Percentiles rank a stretch among this genome's conserved stretches.
Conservation (phyloP, 108 stramenopile genomes). For the Schizochytrium sp. region DNA sequence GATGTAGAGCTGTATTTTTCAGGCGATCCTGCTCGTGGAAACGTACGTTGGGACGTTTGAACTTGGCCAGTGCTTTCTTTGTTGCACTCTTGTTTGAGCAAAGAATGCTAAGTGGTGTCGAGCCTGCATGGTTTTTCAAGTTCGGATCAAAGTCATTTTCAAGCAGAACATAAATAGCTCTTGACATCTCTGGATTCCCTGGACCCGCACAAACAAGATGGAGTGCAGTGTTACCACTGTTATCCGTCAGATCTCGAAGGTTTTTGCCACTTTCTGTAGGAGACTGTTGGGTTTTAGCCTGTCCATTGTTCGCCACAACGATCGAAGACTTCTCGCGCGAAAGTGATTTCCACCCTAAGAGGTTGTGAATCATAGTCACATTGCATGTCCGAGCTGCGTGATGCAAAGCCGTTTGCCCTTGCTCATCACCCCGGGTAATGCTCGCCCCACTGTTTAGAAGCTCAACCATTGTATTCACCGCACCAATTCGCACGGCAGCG, state of each 20-base stretch:
- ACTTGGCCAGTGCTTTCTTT: neutral
- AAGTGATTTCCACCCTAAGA: neutral
- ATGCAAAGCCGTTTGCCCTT: constrained; percentile 38
- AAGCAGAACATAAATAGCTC: constrained; percentile 38
- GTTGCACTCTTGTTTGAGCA: neutral
- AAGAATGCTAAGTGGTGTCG: constrained; percentile 40
- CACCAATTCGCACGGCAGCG: constrained; percentile 32
- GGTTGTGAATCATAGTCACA: constrained; percentile 32
- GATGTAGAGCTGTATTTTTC: constrained; percentile 33
- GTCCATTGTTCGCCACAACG: neutral
- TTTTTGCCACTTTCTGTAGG: neutral
- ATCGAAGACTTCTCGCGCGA: too few relatives aligned
- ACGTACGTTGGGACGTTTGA: neutral
- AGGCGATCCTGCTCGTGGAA: constrained; percentile 25
- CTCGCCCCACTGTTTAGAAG: neutral
- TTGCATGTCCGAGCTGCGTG: constrained; percentile 53
- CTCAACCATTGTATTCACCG: constrained; percentile 6
- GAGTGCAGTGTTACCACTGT: constrained; percentile 40
- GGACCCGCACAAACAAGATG: constrained; percentile 41
- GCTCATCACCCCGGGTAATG: neutral
- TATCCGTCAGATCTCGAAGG: neutral
- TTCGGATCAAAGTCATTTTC: constrained; percentile 49
- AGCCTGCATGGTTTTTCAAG: neutral
- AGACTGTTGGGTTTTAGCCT: neutral
- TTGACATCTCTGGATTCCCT: neutral